Base-by-base conservation (phyloP, 2,329 filamentous ascomycete species). In the Alternaria ethzedia region DNA sequence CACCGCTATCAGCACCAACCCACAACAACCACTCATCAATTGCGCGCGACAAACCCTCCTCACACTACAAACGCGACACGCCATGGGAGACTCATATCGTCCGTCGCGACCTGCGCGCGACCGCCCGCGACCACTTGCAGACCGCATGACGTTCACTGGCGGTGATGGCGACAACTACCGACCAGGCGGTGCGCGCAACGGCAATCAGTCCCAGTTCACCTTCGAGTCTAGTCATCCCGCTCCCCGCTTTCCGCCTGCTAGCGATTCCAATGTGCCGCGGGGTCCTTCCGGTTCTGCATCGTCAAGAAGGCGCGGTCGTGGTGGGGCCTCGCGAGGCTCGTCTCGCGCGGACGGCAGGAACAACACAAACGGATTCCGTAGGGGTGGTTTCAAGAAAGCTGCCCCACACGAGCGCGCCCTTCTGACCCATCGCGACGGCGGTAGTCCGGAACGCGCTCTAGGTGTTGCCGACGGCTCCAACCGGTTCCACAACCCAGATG, bases 351-450 rank as follows among this genome's bases (percentile, higher is more conserved):
- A 59, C 17, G 66, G 70, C 47, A 73, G 72, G 54, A 66, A 64
- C 45, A 68, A 71, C 23, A 51, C 64, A 7, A 70, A 71, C 28
- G 66, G 65, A 23, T 59, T 17, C 13, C 65, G 69, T 54, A 59
- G 67, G 17, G 63, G 68, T 51, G 64, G 66, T 11, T 75, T 67
- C 44, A 70, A 70, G 36, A 71, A 73, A 50, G 63, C 71, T 44
- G 76, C 80, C 30, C 79, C 83, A 4, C 79, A 84, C 55, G 78
- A 81, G 63, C 83, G 83, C 59, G 78, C 79, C 17, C 76, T 85
- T 26, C 74, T 85, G n/a, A 76, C 74, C 26, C 70, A 79, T n/a
- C 76, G 73, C 47, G 78, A 82, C 50, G 79, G 79, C 21, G 76
- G 77, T 25, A 82, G 78, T 28, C 81, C 83, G 4, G 83, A 85